Evolutionary conservation across 2,329 filamentous ascomycete genomes (phyloP).

Genomic region (Fusarium verrucosum): DNA sequence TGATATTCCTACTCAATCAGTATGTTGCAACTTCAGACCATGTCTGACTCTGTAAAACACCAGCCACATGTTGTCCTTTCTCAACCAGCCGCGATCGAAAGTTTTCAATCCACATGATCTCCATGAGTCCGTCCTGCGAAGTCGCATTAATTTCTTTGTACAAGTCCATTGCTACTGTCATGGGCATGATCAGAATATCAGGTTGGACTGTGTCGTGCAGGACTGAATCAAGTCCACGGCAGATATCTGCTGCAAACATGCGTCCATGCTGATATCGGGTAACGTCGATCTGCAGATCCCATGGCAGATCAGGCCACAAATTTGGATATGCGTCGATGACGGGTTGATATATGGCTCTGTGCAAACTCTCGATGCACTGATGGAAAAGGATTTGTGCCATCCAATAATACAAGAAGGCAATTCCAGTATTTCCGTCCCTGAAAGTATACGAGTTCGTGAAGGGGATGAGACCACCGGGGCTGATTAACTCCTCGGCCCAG

Average conservation of each 20-base stretch:
- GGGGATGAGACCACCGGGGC: constrained; percentile 49
- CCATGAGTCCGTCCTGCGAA: constrained; percentile 55
- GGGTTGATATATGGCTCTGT: constrained; percentile 56
- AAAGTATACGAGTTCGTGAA: constrained; percentile 59
- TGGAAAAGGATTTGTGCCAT: constrained; percentile 60
- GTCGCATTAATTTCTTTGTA: constrained; percentile 53
- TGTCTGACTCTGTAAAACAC: constrained; percentile 50
- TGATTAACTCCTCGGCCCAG: constrained; percentile 52
- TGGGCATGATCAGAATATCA: constrained; percentile 56
- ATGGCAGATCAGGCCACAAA: constrained; percentile 52
- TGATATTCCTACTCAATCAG: constrained; percentile 8
- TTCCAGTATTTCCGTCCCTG: constrained; percentile 54
- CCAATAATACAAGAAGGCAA: constrained; percentile 65
- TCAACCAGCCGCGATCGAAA: constrained; percentile 53
- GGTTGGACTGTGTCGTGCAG: constrained; percentile 57
- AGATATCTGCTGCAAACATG: constrained; percentile 59
- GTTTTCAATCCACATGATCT: constrained; percentile 59
- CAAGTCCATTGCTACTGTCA: constrained; percentile 55
- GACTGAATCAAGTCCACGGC: constrained; percentile 60
- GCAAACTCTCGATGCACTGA: constrained; percentile 57
- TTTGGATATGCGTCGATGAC: constrained; percentile 53
- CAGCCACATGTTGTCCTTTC: constrained; percentile 55
- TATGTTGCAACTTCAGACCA: constrained; percentile 53
- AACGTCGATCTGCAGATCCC: constrained; percentile 53
- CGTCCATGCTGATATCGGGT: constrained; percentile 56